Conservation (phyloP, 2,329 filamentous ascomycete genomes). For the Cadophora malorum region DNA sequence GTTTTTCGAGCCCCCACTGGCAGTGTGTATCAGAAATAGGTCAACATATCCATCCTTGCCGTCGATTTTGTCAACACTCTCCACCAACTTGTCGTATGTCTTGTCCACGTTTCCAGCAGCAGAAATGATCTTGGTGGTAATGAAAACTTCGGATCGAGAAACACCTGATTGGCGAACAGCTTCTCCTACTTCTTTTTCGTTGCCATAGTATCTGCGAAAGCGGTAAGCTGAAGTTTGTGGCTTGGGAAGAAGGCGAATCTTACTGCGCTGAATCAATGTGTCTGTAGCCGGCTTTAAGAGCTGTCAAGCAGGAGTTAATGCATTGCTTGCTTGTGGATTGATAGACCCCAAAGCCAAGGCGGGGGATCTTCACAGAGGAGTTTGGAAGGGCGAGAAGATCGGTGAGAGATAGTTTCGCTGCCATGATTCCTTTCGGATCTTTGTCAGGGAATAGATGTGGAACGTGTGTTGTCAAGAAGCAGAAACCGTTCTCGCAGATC, state of each 20-base stretch:
- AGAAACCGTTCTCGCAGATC: background rate
- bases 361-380: slow-evolving; percentile 60
- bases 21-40: slow-evolving; percentile 73
- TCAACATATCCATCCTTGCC: slow-evolving; percentile 69
- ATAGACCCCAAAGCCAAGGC: slow-evolving; percentile 76
- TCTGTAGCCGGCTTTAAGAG: slow-evolving; percentile 63
- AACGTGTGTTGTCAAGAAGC: background rate
- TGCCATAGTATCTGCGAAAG: slow-evolving; percentile 65
- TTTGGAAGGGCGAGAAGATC: slow-evolving; percentile 40
- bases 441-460: background rate
- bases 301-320: slow-evolving; percentile 62
- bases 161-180: slow-evolving; percentile 65
- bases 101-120: slow-evolving; percentile 59
- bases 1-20: slow-evolving; percentile 59
- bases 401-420: slow-evolving; percentile 32
- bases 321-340: slow-evolving; percentile 61
- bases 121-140: slow-evolving; percentile 73
- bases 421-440: slow-evolving; percentile 23
- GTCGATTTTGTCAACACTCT: slow-evolving; percentile 68
- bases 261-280: slow-evolving; percentile 68
- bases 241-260: background rate
- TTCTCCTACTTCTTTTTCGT: slow-evolving; percentile 70
- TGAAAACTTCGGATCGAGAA: slow-evolving; percentile 64
- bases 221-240: background rate
- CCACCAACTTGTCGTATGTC: slow-evolving; percentile 63